Base-by-base conservation (phyloP, 352 stramenopile species). In the Phytophthora pistaciae region DNA sequence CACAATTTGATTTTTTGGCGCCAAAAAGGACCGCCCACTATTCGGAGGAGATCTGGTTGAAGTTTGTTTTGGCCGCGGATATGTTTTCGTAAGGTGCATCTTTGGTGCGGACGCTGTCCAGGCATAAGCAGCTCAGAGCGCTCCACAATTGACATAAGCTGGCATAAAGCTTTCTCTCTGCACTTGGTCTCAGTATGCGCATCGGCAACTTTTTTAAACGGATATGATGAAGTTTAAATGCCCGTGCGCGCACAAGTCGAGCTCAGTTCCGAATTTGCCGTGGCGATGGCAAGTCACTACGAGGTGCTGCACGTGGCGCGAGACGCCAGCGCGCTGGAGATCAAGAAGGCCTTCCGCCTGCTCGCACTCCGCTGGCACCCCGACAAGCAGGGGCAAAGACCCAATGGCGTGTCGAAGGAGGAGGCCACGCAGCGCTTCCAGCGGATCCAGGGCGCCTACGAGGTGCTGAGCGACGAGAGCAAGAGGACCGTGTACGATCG, bases 271-370 rank as follows among this genome's bases (percentile, higher is more conserved):
- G 42, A 21, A 49, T 49, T 14, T 18, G 42, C 13, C 16, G 42
- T 10, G 4, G 46, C n/a, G 13, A 54, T 54, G 46, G n/a, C 6
- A n/a, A 25, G 20, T 20, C 21, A 54, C 46, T 54, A 29, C 46
- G 46, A 54, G n/a, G 48, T 54, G 48, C 48, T 54, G 48, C n/a
- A 18, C n/a, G 48, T 54, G 48, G 9, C 48, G n/a, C 48, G 8
- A 14, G 48, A 16, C 21, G 48, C 48, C 7, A 54, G 48, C 9
- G 10, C 21, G 6, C 0, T 31, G 20, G n/a, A 54, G 48, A 29
- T 54, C 21, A 54, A 54, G 48, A 31, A 10, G 20, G 48, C 48
- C 9, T 54, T 31, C 21, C 48, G 48, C 5, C 48, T 54, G 20
- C 48, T 54, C 1, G 21, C 10, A 10, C 21, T 31, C n/a, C 48